Conservation (phyloP, 192 early-diverging fungal genomes). For the Thamnidium elegans region DNA sequence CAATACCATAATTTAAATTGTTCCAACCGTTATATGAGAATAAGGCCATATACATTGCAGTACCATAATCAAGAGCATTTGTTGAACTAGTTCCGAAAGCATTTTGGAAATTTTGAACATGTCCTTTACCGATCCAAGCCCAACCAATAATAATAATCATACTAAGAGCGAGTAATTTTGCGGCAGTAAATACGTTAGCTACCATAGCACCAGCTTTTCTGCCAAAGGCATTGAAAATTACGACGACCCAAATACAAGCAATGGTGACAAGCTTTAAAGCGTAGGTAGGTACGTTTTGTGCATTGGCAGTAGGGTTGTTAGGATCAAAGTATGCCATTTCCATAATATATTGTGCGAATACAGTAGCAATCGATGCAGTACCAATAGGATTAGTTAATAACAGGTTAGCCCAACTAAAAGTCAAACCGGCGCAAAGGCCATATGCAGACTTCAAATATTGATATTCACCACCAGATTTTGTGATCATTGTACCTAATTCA, state of each 20-base stretch:
- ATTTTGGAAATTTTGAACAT: constrained; percentile 44
- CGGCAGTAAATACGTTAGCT: constrained; percentile 64
- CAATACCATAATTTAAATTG: constrained; percentile 74
- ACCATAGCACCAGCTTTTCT: constrained; percentile 48
- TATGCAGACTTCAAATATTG: constrained; percentile 69
- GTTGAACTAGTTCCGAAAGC: constrained; percentile 52
- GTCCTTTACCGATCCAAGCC: constrained; percentile 59
- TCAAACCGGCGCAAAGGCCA: constrained; percentile 55
- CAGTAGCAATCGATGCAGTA: constrained; percentile 48
- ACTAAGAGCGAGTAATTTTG: constrained; percentile 69
- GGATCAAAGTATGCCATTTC: constrained; percentile 45
- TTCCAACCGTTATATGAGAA: constrained; percentile 63
- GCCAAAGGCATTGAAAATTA: constrained; percentile 43
- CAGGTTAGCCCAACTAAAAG: constrained; percentile 55
- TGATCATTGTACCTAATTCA: constrained; percentile 85
- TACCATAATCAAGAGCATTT: constrained; percentile 60
- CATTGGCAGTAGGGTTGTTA: not conserved
- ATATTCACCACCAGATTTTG: constrained; percentile 81
- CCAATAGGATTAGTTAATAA: constrained; percentile 49
- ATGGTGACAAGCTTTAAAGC: constrained; percentile 29
- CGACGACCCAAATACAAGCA: constrained; percentile 30
- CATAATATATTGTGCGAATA: constrained; percentile 72
- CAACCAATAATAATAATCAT: constrained; percentile 69
- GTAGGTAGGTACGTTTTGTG: constrained; percentile 13
- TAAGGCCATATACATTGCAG: constrained; percentile 64